A percentile compares a stretch with the other conserved stretches of the same genome.
These are phyloP conservation scores for Sungouiozyma ichnusensis DNA, from an alignment of 805 yeast genomes.

Conservation along the genomic window DNA sequence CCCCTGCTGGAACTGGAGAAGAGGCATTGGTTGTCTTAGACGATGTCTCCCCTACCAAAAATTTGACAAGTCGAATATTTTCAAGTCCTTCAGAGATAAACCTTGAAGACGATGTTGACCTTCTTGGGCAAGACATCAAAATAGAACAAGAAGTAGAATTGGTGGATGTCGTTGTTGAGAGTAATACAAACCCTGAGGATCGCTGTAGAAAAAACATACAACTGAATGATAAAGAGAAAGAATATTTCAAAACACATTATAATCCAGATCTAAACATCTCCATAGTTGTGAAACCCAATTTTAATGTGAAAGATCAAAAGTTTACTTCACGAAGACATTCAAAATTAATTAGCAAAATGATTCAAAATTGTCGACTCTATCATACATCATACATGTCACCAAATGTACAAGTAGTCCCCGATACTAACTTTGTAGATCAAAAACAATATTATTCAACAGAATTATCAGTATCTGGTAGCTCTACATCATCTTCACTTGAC, in stretches of 20 bases:
- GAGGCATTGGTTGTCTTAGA: background rate
- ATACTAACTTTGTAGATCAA: conserved; percentile 9
- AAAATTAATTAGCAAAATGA: background rate
- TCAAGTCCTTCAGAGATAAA: background rate
- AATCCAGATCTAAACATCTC: conserved; percentile 13
- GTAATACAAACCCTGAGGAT: background rate
- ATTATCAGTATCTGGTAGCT: conserved; percentile 7
- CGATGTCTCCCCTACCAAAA: background rate
- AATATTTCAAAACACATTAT: conserved; percentile 16
- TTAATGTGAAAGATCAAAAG: background rate
- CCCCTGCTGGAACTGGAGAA: background rate
- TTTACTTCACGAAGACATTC: background rate
- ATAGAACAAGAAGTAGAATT: background rate
- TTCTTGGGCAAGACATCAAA: background rate
- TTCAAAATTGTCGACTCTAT: background rate
- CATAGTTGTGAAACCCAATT: conserved; percentile 18
- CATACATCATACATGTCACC: conserved; percentile 1
- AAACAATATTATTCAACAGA: conserved; percentile 11
- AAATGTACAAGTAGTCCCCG: conserved; percentile 9
- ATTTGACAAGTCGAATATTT: background rate
- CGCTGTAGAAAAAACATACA: conserved; percentile 7
- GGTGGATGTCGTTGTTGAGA: background rate
- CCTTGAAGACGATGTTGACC: background rate
- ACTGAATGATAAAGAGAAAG: conserved; percentile 13
- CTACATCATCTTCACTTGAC: conserved; percentile 2